Conservation (phyloP, 2,329 filamentous ascomycete genomes). For the Cylindrodendrum hubeiense region DNA sequence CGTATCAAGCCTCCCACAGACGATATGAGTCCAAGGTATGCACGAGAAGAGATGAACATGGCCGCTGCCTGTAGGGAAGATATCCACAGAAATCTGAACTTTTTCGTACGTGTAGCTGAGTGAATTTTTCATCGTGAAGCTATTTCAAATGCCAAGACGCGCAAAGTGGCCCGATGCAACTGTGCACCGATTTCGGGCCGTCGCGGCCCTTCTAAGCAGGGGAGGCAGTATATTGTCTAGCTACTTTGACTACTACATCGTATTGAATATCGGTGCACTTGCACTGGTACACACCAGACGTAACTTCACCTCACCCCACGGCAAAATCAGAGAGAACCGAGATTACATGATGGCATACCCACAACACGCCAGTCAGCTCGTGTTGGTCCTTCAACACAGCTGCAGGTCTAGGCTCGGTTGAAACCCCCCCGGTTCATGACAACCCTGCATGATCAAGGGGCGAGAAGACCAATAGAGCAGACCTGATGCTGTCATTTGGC, state of each 20-base stretch:
- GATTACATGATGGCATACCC: neutral
- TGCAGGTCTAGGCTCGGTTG: neutral
- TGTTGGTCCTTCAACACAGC: neutral
- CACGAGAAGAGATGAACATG: neutral
- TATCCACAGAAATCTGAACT: neutral
- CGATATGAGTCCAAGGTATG: neutral
- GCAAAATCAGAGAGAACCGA: neutral
- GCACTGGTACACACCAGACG: neutral
- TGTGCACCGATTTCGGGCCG: neutral
- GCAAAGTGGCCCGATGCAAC: neutral
- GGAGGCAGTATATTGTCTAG: neutral
- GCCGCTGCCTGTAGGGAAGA: neutral
- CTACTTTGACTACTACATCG: neutral
- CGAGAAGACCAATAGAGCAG: too few species aligned
- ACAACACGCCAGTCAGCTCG: neutral
- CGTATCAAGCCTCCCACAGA: neutral
- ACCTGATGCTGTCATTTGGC: too few species aligned
- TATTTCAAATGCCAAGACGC: neutral
- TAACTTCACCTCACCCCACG: neutral
- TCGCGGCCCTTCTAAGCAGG: neutral
- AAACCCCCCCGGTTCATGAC: neutral
- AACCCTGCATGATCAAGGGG: too few species aligned
- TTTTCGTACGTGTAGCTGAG: neutral
- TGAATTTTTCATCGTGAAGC: neutral
- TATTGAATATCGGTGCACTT: neutral